phyloP scores from a whole-genome alignment of 805 yeast genomes.

The Wickerhamiella hasegawae region DNA sequence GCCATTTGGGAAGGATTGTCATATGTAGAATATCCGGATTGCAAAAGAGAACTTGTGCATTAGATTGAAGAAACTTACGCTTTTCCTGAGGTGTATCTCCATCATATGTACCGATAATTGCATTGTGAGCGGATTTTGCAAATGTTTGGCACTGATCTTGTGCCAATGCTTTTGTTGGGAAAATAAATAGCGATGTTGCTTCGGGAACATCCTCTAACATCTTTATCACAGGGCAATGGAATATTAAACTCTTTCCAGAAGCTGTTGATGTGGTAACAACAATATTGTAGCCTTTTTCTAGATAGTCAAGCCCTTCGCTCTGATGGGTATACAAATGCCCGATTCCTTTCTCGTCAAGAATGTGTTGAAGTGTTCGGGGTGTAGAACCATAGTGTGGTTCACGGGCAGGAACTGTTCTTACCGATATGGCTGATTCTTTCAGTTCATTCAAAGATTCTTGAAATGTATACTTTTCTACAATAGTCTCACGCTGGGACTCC shows the following conservation, averaged over 20 bases:
- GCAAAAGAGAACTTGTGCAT: slow-evolving; percentile 71
- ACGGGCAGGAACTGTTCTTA: slow-evolving; percentile 35
- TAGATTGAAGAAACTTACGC: slow-evolving; percentile 37
- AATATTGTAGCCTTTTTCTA: slow-evolving; percentile 41
- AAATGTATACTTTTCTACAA: not conserved
- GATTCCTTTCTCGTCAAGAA: slow-evolving; percentile 35
- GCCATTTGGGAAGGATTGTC: slow-evolving; percentile 64
- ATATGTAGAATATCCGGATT: slow-evolving; percentile 92
- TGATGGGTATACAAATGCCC: slow-evolving; percentile 64
- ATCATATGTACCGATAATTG: slow-evolving; percentile 68
- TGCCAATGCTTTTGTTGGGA: slow-evolving; percentile 95
- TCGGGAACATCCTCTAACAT: slow-evolving; percentile 26
- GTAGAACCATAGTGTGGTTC: slow-evolving; percentile 5
- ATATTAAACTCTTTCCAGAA: slow-evolving; percentile 87
- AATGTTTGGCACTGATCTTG: slow-evolving; percentile 90
- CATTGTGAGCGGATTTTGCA: slow-evolving; percentile 32
- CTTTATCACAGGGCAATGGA: slow-evolving; percentile 65
- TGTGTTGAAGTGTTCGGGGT: slow-evolving; percentile 22
- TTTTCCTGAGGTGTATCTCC: slow-evolving; percentile 68
- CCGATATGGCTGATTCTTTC: slow-evolving; percentile 36
- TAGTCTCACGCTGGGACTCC: not conserved
- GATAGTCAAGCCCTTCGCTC: slow-evolving; percentile 49
- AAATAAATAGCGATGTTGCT: slow-evolving; percentile 67
- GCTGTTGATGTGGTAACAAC: slow-evolving; percentile 91
- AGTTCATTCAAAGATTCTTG: slow-evolving; percentile 3